Evolutionary conservation across 768 basidiomycete species (phyloP), one percentile per base, ranked within the genome.

Genomic region (Macrocybe gigantea): DNA sequence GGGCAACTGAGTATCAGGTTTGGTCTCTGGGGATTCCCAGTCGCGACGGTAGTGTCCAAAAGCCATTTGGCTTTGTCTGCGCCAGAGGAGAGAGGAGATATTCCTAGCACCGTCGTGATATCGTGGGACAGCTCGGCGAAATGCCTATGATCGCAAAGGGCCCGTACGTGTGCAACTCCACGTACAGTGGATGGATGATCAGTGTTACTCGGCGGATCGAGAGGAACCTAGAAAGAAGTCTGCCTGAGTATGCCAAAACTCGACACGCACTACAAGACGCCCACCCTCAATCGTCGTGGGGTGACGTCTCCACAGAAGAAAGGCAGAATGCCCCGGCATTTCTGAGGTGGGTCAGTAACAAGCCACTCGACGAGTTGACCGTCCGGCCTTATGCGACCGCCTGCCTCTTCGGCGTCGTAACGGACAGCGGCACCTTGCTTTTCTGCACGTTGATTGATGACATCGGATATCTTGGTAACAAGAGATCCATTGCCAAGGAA

Each of bases 261-360:
- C n/a, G 6, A 33, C 11, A 38, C 10, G 30, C 36, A 36, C 13
- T 12, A 40, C 15, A 37, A 7, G 10, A 37, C n/a, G 64, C 77
- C 12, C 54, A 83, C 87, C 61, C 86, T 69, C 62, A 73, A 71
- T 2, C 62, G 53, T 42, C 85, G 66, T 2, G 82, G 77, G 3
- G 84, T 86, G 2, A 85, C 64, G 56, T 88, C 86, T 9, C 83
- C 83, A 55, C 87, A 88, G 61, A 83, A 88, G 57, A 88, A 88
- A 6, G 86, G 85, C 12, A 81, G 60, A 1, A 56, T 54, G 2
- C 74, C 73, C 8, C 63, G 55, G 13, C 39, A 53, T 33, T 22
- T 39, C 45, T 45, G 8, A 34, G 7, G 42, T 12, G 81, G 69
- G 3, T 67, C 61, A 2, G 68, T 75, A 35, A 85, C 74, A 36